Evolutionary conservation across 257 asterid species (phyloP).

Genomic region (Nicotiana attenuata): DNA sequence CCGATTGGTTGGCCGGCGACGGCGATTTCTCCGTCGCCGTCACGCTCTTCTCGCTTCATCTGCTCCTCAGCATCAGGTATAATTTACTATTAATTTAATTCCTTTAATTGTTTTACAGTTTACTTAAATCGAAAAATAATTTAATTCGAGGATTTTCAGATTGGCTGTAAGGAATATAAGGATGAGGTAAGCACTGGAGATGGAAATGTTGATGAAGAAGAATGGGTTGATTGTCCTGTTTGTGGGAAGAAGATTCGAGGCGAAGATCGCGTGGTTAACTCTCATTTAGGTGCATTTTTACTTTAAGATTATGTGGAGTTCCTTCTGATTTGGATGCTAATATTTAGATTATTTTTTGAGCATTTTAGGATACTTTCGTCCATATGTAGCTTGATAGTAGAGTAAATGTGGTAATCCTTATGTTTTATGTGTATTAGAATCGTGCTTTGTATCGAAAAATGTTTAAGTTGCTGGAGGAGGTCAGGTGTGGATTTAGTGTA

Average conservation of each 20-base stretch:
- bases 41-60: constrained; percentile 33
- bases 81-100: background rate
- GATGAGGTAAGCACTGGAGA: constrained; percentile 18
- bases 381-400: background rate
- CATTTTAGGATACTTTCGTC: background rate
- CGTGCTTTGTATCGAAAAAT: background rate
- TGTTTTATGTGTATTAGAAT: background rate
- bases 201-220: constrained; percentile 14
- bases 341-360: background rate
- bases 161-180: constrained; percentile 10
- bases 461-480: background rate
- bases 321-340: background rate
- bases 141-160: background rate
- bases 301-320: background rate
- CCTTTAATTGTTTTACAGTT: background rate
- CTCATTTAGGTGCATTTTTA: constrained; percentile 64
- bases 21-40: constrained; percentile 66
- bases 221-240: constrained; percentile 65
- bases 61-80: constrained; percentile 7
- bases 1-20: constrained; percentile 74
- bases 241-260: constrained; percentile 54
- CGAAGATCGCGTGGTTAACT: constrained; percentile 48
- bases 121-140: background rate
- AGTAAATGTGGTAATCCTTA: background rate
- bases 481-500: background rate